These are phyloP conservation scores for Fragilaria radians DNA, from an alignment of 108 stramenopile species.

Conservation along the genomic window DNA sequence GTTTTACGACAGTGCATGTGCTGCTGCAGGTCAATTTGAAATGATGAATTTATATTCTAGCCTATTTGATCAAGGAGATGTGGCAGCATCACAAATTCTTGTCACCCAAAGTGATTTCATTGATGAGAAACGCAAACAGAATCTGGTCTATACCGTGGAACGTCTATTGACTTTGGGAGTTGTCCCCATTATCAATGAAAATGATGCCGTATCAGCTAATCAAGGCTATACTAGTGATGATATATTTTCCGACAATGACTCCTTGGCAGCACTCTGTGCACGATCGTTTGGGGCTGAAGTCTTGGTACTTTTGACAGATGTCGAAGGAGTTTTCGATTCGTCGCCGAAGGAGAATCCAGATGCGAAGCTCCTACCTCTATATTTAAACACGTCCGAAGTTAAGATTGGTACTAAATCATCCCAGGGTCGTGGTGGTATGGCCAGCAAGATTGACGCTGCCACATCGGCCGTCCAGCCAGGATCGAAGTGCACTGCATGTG, in stretches of 20 bases:
- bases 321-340: constrained; percentile 89
- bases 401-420: constrained; percentile 84
- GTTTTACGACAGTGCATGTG: constrained; percentile 89
- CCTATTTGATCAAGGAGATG: constrained; percentile 82
- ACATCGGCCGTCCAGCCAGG: constrained; percentile 70
- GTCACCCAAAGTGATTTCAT: constrained; percentile 87
- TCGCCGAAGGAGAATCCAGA: constrained; percentile 65
- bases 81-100: constrained; percentile 84
- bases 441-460: constrained; percentile 89
- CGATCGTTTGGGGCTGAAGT: constrained; percentile 79
- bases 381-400: constrained; percentile 44
- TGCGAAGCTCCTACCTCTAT: constrained; percentile 70
- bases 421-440: constrained; percentile 91
- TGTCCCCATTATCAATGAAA: constrained; percentile 96
- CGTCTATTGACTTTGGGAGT: constrained; percentile 83
- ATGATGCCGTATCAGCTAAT: constrained; percentile 94
- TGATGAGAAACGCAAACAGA: constrained; percentile 52
- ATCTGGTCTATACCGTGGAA: constrained; percentile 79
- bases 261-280: constrained; percentile 87
- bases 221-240: constrained; percentile 79
- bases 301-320: constrained; percentile 89
- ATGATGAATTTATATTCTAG: constrained; percentile 94
- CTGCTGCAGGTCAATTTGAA: constrained; percentile 97
- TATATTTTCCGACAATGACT: constrained; percentile 95
- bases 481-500: constrained; percentile 65